Evolutionary conservation across 306 rosid species (phyloP), one percentile per base, ranked within the genome.

Genomic region (Vigna nakashimae): DNA sequence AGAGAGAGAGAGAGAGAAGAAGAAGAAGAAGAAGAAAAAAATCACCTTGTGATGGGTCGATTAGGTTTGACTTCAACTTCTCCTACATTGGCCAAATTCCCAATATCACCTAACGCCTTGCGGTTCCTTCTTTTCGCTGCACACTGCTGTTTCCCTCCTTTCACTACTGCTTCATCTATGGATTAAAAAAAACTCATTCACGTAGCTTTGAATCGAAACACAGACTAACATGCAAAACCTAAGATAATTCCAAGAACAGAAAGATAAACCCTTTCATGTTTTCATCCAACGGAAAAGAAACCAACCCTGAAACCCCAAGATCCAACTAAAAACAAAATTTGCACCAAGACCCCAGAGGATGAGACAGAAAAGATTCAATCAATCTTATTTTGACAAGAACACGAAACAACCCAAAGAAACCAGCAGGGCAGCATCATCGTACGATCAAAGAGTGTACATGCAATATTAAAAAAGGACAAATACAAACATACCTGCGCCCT

Each of bases 21-120:
- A 9, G 6, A 51, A 18, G 17, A 5, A 26, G 28, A 26, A 26
- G 28, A 26, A 2, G 2, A 16, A 0, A n/a, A 20, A 51, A 1
- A 51, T 38, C 24, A 91, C 96, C 96, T 90, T n/a, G 98, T 93
- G 36, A 93, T 87, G 8, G 98, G 97, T 6, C 98, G 93, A 86
- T 89, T 82, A 0, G 89, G 91, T 77, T 93, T 93, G 51, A 69
- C 81, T 2, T 91, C 97, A 42, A 73, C 20, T 36, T 88, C 97
- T 71, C 75, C 77, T 12, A 52, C 67, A 9, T 81, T 71, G 55
- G 52, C 92, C 69, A 87, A 48, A 62, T 93, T 93, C 26, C 97
- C 97, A 48, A 93, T 91, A 80, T 93, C 98, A 6, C 91, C 91
- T 6, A 91, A 78, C 15, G 91, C 92, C 63, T 63, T 83, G 6